phyloP scores from a whole-genome alignment of 768 basidiomycete genomes.

The Agaricus sinodeliciosus region DNA sequence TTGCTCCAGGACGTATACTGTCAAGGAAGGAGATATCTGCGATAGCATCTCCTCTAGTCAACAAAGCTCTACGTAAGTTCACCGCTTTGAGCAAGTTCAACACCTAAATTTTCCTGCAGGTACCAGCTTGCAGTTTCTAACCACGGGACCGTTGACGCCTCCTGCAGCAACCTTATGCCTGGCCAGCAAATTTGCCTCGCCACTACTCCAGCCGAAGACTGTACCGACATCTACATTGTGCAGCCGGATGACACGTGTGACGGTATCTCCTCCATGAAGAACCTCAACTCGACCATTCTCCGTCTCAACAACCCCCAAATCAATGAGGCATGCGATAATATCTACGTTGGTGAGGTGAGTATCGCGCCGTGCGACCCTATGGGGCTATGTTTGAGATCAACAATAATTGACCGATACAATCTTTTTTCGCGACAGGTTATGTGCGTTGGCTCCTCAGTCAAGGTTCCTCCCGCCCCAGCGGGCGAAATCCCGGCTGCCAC shows the following conservation, averaged over 20 bases:
- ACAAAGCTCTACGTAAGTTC: slow-evolving; percentile 54
- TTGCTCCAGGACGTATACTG: slow-evolving; percentile 58
- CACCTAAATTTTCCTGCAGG: slow-evolving; percentile 26
- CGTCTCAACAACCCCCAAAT: slow-evolving; percentile 73
- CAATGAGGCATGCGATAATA: slow-evolving; percentile 46
- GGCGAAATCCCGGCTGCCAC: slow-evolving; percentile 17
- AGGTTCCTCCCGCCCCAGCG: slow-evolving; percentile 36
- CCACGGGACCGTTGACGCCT: slow-evolving; percentile 35
- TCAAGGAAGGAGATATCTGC: slow-evolving; percentile 54
- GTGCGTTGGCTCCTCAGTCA: slow-evolving; percentile 36
- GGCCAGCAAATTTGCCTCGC: slow-evolving; percentile 58
- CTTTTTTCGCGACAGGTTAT: slow-evolving; percentile 35
- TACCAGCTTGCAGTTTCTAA: slow-evolving; percentile 73
- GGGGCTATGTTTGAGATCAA: not conserved
- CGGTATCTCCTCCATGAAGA: slow-evolving; percentile 27
- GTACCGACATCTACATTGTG: slow-evolving; percentile 54
- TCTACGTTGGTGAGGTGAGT: slow-evolving; percentile 73
- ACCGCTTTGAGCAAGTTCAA: not conserved
- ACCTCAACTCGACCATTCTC: slow-evolving; percentile 49
- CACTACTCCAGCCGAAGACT: slow-evolving; percentile 45
- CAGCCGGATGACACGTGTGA: slow-evolving; percentile 51
- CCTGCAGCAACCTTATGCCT: slow-evolving; percentile 54
- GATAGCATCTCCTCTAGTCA: slow-evolving; percentile 58
- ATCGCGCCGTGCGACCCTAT: not conserved
- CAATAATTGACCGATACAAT: not conserved